A percentile compares a stretch with the other conserved stretches of the same genome.
phyloP scores from a whole-genome alignment of 2,329 filamentous ascomycete species.

The Hypomyces rosellus region DNA sequence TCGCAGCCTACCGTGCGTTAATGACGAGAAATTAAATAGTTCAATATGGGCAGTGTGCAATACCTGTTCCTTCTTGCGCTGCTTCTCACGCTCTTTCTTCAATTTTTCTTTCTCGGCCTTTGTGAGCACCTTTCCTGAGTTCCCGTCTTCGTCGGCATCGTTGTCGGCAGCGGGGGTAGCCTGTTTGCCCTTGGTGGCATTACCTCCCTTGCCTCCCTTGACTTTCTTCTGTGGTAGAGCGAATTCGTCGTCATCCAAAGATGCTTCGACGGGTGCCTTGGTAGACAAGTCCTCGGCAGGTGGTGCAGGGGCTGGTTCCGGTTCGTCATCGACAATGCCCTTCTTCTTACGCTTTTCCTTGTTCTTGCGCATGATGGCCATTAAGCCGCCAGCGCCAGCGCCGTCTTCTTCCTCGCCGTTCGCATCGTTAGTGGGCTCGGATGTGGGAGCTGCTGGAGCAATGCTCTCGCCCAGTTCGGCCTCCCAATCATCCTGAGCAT shows the following conservation, averaged over 20 bases:
- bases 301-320: conserved; percentile 33
- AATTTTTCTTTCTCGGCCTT: conserved; percentile 98
- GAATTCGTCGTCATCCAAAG: conserved; percentile 82
- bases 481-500: conserved; percentile 87
- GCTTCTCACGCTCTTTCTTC: conserved; percentile 98
- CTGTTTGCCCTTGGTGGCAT: conserved; percentile 38
- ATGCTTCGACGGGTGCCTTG: conserved; percentile 76
- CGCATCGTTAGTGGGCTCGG: conserved; percentile 37
- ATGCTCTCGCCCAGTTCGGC: conserved; percentile 77
- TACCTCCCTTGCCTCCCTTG: conserved; percentile 42
- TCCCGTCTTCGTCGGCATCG: conserved; percentile 47
- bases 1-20: conserved; percentile 51
- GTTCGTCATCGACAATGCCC: conserved; percentile 64
- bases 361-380: conserved; percentile 76
- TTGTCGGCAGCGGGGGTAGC: conserved; percentile 30
- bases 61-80: conserved; percentile 96
- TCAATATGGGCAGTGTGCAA: conserved; percentile 1
- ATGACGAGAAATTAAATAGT: not conserved
- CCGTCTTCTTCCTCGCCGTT: conserved; percentile 48
- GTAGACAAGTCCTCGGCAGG: conserved; percentile 36
- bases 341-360: conserved; percentile 89
- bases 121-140: conserved; percentile 68
- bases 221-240: conserved; percentile 71
- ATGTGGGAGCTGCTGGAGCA: conserved; percentile 50
- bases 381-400: conserved; percentile 54